phyloP scores from a whole-genome alignment of 768 basidiomycete species.

The Lenzites betulinus region DNA sequence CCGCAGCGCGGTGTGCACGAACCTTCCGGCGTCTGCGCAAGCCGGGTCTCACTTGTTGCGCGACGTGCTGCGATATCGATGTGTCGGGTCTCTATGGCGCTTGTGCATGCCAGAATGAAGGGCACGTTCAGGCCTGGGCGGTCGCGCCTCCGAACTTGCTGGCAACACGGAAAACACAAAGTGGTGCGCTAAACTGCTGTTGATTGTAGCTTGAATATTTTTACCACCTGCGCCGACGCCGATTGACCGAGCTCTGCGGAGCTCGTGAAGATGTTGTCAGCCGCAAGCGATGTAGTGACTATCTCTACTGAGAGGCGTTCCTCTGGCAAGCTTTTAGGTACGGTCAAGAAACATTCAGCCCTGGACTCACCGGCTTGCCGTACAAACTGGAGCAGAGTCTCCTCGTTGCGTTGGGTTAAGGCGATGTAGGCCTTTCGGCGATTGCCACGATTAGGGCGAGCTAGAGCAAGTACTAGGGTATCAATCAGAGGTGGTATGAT shows the following conservation, averaged over 20 bases:
- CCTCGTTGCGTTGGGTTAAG: slow-evolving; percentile 56
- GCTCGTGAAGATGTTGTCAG: slow-evolving; percentile 10
- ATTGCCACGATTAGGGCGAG: background rate
- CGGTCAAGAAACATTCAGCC: background rate
- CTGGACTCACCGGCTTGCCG: slow-evolving; percentile 19
- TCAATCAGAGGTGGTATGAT: slow-evolving; percentile 59
- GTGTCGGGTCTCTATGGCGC: background rate
- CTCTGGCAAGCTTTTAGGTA: background rate
- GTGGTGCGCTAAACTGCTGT: background rate
- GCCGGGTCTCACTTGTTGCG: too few relatives aligned
- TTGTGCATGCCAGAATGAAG: background rate
- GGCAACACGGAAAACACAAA: background rate
- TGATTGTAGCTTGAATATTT: slow-evolving; percentile 1
- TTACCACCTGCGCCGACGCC: background rate
- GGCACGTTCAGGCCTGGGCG: background rate
- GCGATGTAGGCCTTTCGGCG: slow-evolving; percentile 44
- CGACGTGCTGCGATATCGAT: too few relatives aligned
- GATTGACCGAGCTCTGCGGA: slow-evolving; percentile 13
- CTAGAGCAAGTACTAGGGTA: slow-evolving; percentile 42
- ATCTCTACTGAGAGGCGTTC: background rate
- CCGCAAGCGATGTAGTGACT: background rate
- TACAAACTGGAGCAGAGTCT: slow-evolving; percentile 51
- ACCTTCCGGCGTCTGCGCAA: too few relatives aligned
- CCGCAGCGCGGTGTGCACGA: background rate
- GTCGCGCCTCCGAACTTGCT: background rate